phyloP scores from a whole-genome alignment of 345 rosid species.

The Camelina hispida region DNA sequence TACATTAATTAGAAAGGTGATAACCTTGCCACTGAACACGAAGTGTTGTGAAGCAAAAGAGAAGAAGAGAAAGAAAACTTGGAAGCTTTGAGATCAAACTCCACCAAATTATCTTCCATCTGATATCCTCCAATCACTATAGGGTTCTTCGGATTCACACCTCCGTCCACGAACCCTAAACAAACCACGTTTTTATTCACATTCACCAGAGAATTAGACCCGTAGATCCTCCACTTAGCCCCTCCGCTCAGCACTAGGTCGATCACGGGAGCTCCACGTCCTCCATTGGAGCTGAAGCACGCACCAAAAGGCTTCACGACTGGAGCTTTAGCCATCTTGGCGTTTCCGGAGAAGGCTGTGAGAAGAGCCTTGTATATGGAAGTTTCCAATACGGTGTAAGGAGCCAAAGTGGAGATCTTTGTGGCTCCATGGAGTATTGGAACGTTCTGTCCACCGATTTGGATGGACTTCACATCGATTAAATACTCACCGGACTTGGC shows the following conservation, averaged over 20 bases:
- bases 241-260: conserved; percentile 36
- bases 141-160: conserved; percentile 22
- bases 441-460: conserved; percentile 22
- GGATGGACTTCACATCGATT: conserved; percentile 41
- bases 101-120: conserved; percentile 40
- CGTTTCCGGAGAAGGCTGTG: neutral
- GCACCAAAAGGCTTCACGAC: conserved; percentile 40
- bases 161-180: conserved; percentile 52
- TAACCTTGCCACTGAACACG: conserved; percentile 12
- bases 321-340: conserved; percentile 25
- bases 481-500: conserved; percentile 33
- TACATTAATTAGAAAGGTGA: neutral
- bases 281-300: conserved; percentile 35
- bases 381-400: conserved; percentile 39
- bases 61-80: conserved; percentile 38
- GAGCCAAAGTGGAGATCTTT: conserved; percentile 40
- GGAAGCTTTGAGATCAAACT: conserved; percentile 38
- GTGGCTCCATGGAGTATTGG: conserved; percentile 25
- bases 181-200: conserved; percentile 39
- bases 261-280: conserved; percentile 38
- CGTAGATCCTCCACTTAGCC: conserved; percentile 48
- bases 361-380: conserved; percentile 44
- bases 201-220: conserved; percentile 47
- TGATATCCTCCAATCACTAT: conserved; percentile 38
- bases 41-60: conserved; percentile 33